Evolutionary conservation across 2,329 filamentous ascomycete genomes (phyloP).

Genomic region (Bipolaris bicolor): DNA sequence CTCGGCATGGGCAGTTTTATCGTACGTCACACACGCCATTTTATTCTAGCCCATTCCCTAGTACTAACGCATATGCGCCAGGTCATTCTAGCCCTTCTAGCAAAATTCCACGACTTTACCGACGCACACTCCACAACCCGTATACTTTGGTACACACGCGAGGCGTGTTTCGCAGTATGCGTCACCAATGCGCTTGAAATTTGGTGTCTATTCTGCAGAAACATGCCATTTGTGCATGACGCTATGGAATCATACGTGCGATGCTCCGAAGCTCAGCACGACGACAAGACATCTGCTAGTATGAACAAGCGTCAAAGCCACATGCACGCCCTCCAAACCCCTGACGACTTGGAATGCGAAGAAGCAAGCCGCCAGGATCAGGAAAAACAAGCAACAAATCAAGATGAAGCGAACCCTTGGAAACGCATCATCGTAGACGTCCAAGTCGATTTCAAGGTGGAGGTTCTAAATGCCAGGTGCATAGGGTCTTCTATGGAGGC

Average conservation of each 20-base stretch:
- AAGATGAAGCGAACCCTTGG: too few species aligned
- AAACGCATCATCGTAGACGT: too few species aligned
- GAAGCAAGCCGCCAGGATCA: too few species aligned
- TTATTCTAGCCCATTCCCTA: neutral
- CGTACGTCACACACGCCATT: slow-evolving; percentile 38
- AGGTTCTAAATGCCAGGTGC: too few species aligned
- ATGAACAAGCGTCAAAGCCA: too few species aligned
- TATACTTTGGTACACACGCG: slow-evolving; percentile 61
- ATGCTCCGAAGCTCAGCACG: too few species aligned
- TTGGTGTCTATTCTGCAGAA: slow-evolving; percentile 59
- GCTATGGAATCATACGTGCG: neutral
- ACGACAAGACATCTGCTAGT: too few species aligned
- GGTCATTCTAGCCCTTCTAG: slow-evolving; percentile 54
- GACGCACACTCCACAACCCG: slow-evolving; percentile 49
- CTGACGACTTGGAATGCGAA: too few species aligned
- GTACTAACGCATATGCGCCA: slow-evolving; percentile 17
- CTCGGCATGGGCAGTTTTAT: slow-evolving; percentile 61
- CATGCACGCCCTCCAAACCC: too few species aligned
- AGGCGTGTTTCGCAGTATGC: slow-evolving; percentile 60
- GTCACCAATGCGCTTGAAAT: slow-evolving; percentile 62
- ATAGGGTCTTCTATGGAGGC: too few species aligned
- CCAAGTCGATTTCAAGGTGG: too few species aligned
- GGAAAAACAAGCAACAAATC: too few species aligned
- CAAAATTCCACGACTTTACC: slow-evolving; percentile 56
- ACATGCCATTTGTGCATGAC: slow-evolving; percentile 47